Evolutionary conservation across 169 alveolate genomes (phyloP), one percentile per base, ranked within the genome.

Genomic region (Cryptosporidium sp.): DNA sequence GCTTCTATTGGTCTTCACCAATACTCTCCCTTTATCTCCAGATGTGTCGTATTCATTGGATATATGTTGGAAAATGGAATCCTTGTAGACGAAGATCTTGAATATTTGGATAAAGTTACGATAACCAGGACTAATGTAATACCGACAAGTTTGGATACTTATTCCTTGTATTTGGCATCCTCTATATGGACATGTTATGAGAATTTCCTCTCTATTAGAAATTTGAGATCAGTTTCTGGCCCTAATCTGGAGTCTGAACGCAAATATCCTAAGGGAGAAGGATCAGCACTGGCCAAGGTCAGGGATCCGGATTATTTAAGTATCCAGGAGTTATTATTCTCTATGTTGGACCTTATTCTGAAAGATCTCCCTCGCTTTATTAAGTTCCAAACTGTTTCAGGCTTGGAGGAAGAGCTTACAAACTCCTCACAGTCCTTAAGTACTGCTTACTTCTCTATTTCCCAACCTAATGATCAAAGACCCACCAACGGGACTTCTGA

Each of bases 21-120:
- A 26, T 80, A 80, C 52, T 80, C 89, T 6, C 89, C 89, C 8
- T 80, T 80, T 26, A 80, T 80, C 23, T 59, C 89, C 31, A 59
- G 89, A 33, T 80, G 89, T 33, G 31, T 62, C 2, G 8, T 80
- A 39, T 80, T 80, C 41, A 45, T 62, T 35, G 73, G 80, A 5
- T 80, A 80, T 62, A 43, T 80, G 65, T 33, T 80, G 12, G 80
- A 80, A 45, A 80, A 80, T 45, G 89, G 89, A 21, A 61, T 65
- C 35, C 43, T 21, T 65, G 23, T 37, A 1, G 52, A 43, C 21
- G 43, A 39, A 14, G 89, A 80, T 41, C 62, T 31, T 18, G 35
- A 80, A n/a, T 37, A 45, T 26, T 18, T 59, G 51, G 21, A 45
- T 41, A 62, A 62, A 26, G 37, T 59, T 3, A 21, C 89, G 35